Evolutionary conservation across 768 basidiomycete genomes (phyloP).

Genomic region (Imleria badia): DNA sequence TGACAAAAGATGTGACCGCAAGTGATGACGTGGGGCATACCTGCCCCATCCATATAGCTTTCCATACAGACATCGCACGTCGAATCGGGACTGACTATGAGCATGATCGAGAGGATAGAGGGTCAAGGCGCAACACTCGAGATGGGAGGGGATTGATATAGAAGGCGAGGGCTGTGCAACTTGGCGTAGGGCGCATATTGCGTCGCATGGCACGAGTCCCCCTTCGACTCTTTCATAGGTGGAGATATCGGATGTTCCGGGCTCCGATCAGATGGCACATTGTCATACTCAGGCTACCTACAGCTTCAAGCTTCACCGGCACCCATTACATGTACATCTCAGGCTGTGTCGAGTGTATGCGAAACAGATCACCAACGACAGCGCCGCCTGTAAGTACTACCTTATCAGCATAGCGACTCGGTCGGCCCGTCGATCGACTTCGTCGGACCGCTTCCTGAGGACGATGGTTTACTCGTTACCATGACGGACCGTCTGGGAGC

Average conservation of each 20-base stretch:
- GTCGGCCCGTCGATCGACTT: no score
- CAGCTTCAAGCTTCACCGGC: no score
- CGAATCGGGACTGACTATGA: slow-evolving; percentile 10
- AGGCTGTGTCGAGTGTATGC: no score
- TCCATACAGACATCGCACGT: slow-evolving; percentile 17
- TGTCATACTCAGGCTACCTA: no score
- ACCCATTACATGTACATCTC: no score
- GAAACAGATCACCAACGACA: no score
- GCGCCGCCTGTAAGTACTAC: no score
- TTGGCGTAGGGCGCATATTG: background rate
- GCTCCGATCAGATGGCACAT: no score
- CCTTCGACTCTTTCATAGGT: background rate
- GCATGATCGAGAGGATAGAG: background rate
- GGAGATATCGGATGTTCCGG: no score
- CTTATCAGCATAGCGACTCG: no score
- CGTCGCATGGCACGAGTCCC: no score
- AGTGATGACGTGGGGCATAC: slow-evolving; percentile 2
- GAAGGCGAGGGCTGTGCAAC: background rate
- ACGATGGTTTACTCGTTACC: slow-evolving; percentile 30
- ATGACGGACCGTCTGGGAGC: slow-evolving; percentile 26
- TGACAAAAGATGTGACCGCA: slow-evolving; percentile 18
- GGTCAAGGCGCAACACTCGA: background rate
- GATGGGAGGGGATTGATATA: background rate
- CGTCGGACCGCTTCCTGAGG: background rate
- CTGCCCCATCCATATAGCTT: background rate